phyloP scores from a whole-genome alignment of 1,284 basidiomycete species.

The Pyrrhoderma lamaoense region DNA sequence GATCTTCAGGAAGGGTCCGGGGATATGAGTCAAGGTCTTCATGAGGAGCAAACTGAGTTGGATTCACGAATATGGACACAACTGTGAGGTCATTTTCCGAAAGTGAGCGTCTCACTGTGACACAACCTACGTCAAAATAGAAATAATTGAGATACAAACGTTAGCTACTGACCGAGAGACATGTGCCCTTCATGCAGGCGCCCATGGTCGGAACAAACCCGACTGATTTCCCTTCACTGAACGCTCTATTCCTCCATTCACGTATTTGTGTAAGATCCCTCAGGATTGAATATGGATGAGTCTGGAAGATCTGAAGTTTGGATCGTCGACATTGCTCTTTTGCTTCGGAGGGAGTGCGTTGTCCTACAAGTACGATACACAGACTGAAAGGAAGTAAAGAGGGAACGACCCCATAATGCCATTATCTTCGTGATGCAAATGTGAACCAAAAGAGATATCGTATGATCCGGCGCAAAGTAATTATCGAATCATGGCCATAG shows the following conservation, averaged over 20 bases:
- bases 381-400: too few species aligned
- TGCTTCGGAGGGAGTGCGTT: not conserved
- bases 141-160: constrained; percentile 9
- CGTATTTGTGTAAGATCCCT: constrained; percentile 64
- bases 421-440: too few species aligned
- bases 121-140: not conserved
- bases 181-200: constrained; percentile 93
- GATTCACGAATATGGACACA: constrained; percentile 96
- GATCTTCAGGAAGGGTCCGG: constrained; percentile 66
- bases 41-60: constrained; percentile 93
- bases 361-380: too few species aligned
- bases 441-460: too few species aligned
- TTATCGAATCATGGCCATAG: too few species aligned
- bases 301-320: constrained; percentile 29
- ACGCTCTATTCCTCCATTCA: constrained; percentile 68
- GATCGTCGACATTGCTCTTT: constrained; percentile 11
- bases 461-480: too few species aligned
- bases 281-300: constrained; percentile 68
- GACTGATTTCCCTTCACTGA: constrained; percentile 57
- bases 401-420: too few species aligned
- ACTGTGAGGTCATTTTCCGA: constrained; percentile 80
- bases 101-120: constrained; percentile 61
- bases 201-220: constrained; percentile 98
- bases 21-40: constrained; percentile 93
- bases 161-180: constrained; percentile 62